Conservation (phyloP, 1,139 yeast genomes). For the Zygosaccharomyces sapae region DNA sequence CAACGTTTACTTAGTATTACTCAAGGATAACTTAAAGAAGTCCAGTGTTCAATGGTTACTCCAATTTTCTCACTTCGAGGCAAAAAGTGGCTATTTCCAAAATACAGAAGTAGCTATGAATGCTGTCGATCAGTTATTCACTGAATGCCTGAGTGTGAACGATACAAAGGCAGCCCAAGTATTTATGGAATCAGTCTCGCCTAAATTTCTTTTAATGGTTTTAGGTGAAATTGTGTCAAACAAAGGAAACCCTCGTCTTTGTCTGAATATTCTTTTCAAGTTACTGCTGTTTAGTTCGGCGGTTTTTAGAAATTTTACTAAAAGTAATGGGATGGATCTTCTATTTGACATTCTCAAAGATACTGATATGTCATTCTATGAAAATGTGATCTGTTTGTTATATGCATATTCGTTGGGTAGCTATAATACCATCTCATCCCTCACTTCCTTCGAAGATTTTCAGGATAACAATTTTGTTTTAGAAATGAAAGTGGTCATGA, state of each 20-base stretch:
- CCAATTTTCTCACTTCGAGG: conserved; percentile 41
- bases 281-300: conserved; percentile 48
- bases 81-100: conserved; percentile 28
- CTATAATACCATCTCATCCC: conserved; percentile 5
- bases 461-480: conserved; percentile 1
- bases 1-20: conserved; percentile 39
- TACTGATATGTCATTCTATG: conserved; percentile 36
- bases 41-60: conserved; percentile 42
- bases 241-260: conserved; percentile 44
- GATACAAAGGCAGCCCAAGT: conserved; percentile 18
- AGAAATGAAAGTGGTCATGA: conserved; percentile 5
- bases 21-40: conserved; percentile 40
- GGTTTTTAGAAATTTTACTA: conserved; percentile 48
- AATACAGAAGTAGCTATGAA: conserved; percentile 19
- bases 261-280: conserved; percentile 49
- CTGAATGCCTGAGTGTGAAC: conserved; percentile 12
- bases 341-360: conserved; percentile 41
- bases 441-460: conserved; percentile 23
- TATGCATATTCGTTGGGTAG: conserved; percentile 18
- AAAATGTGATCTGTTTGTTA: conserved; percentile 25
- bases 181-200: conserved; percentile 54
- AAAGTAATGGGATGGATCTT: conserved; percentile 52
- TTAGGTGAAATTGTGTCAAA: conserved; percentile 40
- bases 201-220: conserved; percentile 62
- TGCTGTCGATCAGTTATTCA: conserved; percentile 17